phyloP scores from a whole-genome alignment of 1,139 yeast species.

The Zygosaccharomyces pseudobailii region DNA sequence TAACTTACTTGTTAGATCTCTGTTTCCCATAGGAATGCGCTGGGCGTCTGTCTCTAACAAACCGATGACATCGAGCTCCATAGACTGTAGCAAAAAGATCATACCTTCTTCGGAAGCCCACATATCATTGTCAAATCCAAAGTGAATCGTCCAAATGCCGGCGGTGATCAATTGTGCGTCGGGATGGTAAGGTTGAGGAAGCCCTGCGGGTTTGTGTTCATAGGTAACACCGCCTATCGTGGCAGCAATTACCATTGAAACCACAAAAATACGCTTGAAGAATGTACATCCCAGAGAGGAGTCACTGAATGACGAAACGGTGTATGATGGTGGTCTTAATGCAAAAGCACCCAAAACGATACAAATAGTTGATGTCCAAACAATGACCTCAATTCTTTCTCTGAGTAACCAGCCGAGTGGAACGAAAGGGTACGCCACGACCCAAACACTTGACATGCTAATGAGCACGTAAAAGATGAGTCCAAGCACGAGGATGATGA shows the following conservation, averaged over 20 bases:
- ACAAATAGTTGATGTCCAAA: constrained; percentile 48
- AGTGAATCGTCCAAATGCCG: constrained; percentile 97
- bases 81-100: constrained; percentile 74
- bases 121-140: constrained; percentile 95
- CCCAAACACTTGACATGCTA: constrained; percentile 85
- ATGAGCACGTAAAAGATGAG: constrained; percentile 53
- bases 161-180: constrained; percentile 76
- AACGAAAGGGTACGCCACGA: constrained; percentile 96
- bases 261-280: constrained; percentile 37
- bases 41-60: constrained; percentile 90
- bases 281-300: constrained; percentile 16
- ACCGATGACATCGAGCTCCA: constrained; percentile 88
- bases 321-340: constrained; percentile 3
- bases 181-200: constrained; percentile 72
- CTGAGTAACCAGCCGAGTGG: constrained; percentile 87
- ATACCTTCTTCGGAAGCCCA: constrained; percentile 95
- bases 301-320: background rate
- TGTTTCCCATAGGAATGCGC: constrained; percentile 87
- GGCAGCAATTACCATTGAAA: constrained; percentile 36
- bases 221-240: constrained; percentile 25
- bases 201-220: constrained; percentile 30
- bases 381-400: constrained; percentile 77
- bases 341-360: constrained; percentile 38
- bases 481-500: constrained; percentile 52
- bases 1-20: constrained; percentile 85